Evolutionary conservation across 176 grass and related monocot genomes (phyloP).

Genomic region (Cymbopogon citratus): DNA sequence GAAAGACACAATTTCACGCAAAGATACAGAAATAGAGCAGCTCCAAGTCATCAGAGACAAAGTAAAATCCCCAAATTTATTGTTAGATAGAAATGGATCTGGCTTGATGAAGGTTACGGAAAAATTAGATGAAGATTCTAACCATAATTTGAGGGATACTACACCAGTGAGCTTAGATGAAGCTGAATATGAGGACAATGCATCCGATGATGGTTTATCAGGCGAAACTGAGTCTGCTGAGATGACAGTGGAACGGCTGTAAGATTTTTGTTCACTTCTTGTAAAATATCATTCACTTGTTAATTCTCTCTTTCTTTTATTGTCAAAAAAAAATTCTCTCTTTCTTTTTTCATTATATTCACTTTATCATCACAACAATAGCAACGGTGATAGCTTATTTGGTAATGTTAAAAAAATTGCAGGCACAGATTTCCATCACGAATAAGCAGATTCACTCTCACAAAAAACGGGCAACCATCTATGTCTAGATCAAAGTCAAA

Average conservation of each 20-base stretch:
- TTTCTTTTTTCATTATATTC: background rate
- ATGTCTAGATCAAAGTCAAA: constrained; percentile 46
- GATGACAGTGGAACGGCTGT: constrained; percentile 28
- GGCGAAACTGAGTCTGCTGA: constrained; percentile 49
- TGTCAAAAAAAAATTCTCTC: too few relatives aligned
- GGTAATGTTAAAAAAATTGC: constrained; percentile 21
- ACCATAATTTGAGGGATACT: constrained; percentile 12
- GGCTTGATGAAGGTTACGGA: constrained; percentile 28
- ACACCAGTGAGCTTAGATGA: constrained; percentile 36
- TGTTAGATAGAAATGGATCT: constrained; percentile 26
- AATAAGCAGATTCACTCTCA: constrained; percentile 48
- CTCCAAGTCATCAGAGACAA: constrained; percentile 64
- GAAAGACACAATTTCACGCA: constrained; percentile 77
- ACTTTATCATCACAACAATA: background rate
- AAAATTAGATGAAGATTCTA: constrained; percentile 40
- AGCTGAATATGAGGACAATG: constrained; percentile 59
- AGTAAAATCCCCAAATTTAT: constrained; percentile 26
- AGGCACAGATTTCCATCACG: constrained; percentile 47
- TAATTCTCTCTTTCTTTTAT: constrained; percentile 11
- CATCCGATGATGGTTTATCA: constrained; percentile 57
- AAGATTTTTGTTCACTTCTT: background rate
- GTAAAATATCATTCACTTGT: background rate
- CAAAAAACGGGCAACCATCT: constrained; percentile 44
- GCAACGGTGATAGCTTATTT: constrained; percentile 9
- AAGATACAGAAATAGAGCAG: constrained; percentile 90